Evolutionary conservation across 805 yeast genomes (phyloP).

Genomic region (Yueomyces sp.): DNA sequence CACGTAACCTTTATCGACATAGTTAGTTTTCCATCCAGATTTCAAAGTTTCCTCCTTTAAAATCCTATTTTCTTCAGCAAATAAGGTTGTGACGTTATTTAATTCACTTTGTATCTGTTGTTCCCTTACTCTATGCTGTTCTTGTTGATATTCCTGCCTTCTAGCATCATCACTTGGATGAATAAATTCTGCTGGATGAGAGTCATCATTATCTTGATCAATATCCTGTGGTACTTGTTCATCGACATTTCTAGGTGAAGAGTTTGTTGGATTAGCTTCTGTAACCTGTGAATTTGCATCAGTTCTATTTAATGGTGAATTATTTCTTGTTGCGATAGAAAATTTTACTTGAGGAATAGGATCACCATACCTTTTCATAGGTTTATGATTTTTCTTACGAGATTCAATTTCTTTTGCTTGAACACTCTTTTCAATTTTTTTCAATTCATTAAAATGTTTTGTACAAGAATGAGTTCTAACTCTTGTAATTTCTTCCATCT

Average conservation of each 20-base stretch:
- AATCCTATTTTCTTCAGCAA: slow-evolving; percentile 60
- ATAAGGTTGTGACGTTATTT: slow-evolving; percentile 30
- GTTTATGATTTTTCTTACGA: slow-evolving; percentile 14
- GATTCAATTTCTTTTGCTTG: slow-evolving; percentile 28
- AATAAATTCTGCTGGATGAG: slow-evolving; percentile 10
- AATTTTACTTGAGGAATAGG: slow-evolving; percentile 27
- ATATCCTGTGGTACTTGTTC: slow-evolving; percentile 18
- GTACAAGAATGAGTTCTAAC: slow-evolving; percentile 46
- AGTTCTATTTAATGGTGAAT: background rate
- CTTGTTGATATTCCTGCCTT: slow-evolving; percentile 20
- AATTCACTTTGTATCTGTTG: slow-evolving; percentile 21
- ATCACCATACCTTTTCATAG: slow-evolving; percentile 26
- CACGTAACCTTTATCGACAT: slow-evolving; percentile 59
- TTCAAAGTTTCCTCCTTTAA: slow-evolving; percentile 70
- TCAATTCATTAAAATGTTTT: slow-evolving; percentile 39
- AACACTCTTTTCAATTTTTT: slow-evolving; percentile 16
- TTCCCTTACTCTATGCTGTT: slow-evolving; percentile 20
- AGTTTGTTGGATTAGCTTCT: slow-evolving; percentile 5
- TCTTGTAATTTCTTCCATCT: slow-evolving; percentile 71
- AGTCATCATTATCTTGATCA: slow-evolving; percentile 17
- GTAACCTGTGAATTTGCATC: background rate
- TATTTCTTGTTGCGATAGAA: slow-evolving; percentile 16
- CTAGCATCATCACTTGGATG: slow-evolving; percentile 26
- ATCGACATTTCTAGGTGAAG: slow-evolving; percentile 8
- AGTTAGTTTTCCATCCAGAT: slow-evolving; percentile 93